Base-by-base conservation (phyloP, 2,329 filamentous ascomycete species). In the Rutstroemia sp. region DNA sequence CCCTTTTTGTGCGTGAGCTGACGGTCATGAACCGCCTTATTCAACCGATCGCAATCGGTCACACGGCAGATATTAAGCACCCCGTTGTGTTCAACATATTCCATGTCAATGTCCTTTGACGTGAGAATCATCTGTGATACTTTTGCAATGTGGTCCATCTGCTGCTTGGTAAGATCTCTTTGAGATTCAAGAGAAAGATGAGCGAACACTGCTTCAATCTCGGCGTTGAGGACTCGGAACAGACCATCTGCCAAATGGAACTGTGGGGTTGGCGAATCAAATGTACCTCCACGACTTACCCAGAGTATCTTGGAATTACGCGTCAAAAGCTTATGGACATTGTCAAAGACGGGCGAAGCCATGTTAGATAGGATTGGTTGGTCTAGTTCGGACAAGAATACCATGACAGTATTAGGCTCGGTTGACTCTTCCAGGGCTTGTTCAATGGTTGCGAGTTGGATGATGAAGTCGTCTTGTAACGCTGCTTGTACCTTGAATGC, bases 51-150 rank as follows among this genome's bases (percentile, higher is more conserved):
- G 25, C 30, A 44, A 17, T 54, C 38, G 7, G 27, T 27, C 19
- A 51, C 12, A 9, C 39, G 37, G 34, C 5, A 4, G 16, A 44
- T 51, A 9, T 25, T 16, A 25, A 51, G 39, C 12, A 27, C n/a
- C 2, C 19, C 21, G n/a, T 30, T 38, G 3, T 67, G 9, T n/a
- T 30, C 30, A n/a, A 48, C 5, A 34, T 23, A 39, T 38, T 50
- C 53, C 16, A 9, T 19, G 50, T 68, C 66, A 12, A 47, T 19
- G 8, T 23, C 44, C 8, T 10, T 23, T 9, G 30, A 34, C 8
- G 30, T 34, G 30, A 34, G 30, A 9, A 34, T 9, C 6, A 23
- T 47, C 21, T n/a, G 16, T 19, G 44, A 21, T 23, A 27, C 19
- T 41, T 19, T 16, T 19, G 39, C 14, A 19, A 41, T 16, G 39